Percentiles rank a stretch among this genome's conserved stretches.
These are phyloP conservation scores for Corynespora cassiicola DNA, from an alignment of 2,329 filamentous ascomycete species.

Conservation along the genomic window DNA sequence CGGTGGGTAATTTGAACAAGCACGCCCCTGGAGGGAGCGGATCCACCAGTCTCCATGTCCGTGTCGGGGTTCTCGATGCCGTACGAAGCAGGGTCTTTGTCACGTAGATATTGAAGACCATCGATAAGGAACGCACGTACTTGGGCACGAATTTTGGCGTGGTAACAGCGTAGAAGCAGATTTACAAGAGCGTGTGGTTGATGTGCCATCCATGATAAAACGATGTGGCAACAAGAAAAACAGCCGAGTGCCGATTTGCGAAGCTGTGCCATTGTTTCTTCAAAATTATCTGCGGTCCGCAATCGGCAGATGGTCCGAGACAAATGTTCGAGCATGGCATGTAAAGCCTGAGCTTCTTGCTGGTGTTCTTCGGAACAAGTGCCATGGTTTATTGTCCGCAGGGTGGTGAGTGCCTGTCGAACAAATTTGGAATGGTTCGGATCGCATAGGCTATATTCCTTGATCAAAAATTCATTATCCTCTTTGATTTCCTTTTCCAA, in stretches of 20 bases:
- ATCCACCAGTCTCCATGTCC: constrained; percentile 31
- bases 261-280: constrained; percentile 61
- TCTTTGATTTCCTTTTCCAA: constrained; percentile 65
- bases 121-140: constrained; percentile 38
- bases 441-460: constrained; percentile 82
- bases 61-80: constrained; percentile 27
- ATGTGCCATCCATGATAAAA: constrained; percentile 66
- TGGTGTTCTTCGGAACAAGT: constrained; percentile 57
- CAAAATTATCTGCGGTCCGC: constrained; percentile 71
- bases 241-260: constrained; percentile 59
- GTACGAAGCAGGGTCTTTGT: constrained; percentile 37
- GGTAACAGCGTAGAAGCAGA: constrained; percentile 55
- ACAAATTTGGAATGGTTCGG: constrained; percentile 73
- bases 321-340: constrained; percentile 68
- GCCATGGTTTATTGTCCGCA: constrained; percentile 57
- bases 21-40: constrained; percentile 17
- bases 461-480: constrained; percentile 76
- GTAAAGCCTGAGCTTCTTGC: constrained; percentile 60
- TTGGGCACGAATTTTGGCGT: constrained; percentile 35
- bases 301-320: constrained; percentile 77
- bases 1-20: constrained; percentile 24
- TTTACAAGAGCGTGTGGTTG: constrained; percentile 67
- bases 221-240: constrained; percentile 61
- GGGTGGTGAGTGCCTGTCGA: constrained; percentile 64
- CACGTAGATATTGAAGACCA: constrained; percentile 36